phyloP scores from a whole-genome alignment of 192 early-diverging fungal species.

The Umbelopsis vinacea region DNA sequence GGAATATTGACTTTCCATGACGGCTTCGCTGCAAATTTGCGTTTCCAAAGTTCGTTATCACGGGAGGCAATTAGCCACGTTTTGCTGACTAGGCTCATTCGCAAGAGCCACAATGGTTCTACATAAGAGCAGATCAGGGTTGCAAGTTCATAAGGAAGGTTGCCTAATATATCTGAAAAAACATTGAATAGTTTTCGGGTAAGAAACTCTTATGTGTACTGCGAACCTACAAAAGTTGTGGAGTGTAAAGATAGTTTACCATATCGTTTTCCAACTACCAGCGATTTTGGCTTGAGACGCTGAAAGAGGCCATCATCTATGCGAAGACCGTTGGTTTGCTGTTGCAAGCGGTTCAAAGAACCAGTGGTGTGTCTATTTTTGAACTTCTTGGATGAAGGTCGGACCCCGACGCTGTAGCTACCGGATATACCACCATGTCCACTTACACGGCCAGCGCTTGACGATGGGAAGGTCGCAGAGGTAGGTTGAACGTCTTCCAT shows the following conservation, averaged over 20 bases:
- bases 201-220: not conserved
- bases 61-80: conserved; percentile 67
- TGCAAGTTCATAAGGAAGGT: conserved; percentile 77
- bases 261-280: conserved; percentile 6
- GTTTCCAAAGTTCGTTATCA: conserved; percentile 80
- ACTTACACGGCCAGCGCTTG: conserved; percentile 21
- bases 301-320: conserved; percentile 32
- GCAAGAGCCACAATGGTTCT: conserved; percentile 64
- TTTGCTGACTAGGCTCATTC: conserved; percentile 63
- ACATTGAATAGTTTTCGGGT: not conserved
- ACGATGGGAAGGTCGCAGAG: conserved; percentile 13
- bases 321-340: conserved; percentile 12
- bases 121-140: conserved; percentile 66
- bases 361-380: conserved; percentile 12
- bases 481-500: conserved; percentile 19
- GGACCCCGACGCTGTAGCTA: conserved; percentile 17
- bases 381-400: not conserved
- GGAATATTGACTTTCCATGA: conserved; percentile 53
- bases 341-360: conserved; percentile 14
- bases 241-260: not conserved
- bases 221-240: not conserved
- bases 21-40: conserved; percentile 58
- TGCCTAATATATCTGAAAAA: conserved; percentile 59
- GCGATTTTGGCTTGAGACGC: not conserved
- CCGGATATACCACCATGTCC: conserved; percentile 25